Percentiles rank a stretch among this genome's conserved stretches.
Evolutionary conservation across 2,329 filamentous ascomycete genomes (phyloP).

Genomic region (Lachnellula hyalina): DNA sequence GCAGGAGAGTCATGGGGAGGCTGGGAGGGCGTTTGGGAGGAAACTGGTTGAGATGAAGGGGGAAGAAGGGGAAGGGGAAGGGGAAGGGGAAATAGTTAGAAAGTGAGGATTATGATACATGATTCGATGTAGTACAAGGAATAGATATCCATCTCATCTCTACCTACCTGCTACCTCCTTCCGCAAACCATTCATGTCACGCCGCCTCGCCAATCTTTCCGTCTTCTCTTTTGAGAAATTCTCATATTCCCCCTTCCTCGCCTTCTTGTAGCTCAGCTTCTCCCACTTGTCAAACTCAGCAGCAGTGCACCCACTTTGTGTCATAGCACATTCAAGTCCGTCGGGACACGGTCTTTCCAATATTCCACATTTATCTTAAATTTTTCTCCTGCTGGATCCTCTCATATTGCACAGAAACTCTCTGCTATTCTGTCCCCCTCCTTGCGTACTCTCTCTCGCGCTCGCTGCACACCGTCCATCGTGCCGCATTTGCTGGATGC

Average conservation of each 20-base stretch:
- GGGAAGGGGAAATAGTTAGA: background rate
- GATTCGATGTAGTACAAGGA: background rate
- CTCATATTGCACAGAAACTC: constrained; percentile 15
- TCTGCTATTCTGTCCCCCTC: constrained; percentile 6
- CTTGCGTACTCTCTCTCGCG: background rate
- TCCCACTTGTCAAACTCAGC: constrained; percentile 18
- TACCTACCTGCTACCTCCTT: constrained; percentile 1
- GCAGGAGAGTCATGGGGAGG: constrained; percentile 5
- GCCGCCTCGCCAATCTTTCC: constrained; percentile 6
- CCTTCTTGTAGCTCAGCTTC: constrained; percentile 14
- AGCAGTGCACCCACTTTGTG: constrained; percentile 11
- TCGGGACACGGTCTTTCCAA: constrained; percentile 17
- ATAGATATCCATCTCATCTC: background rate
- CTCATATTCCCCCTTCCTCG: constrained; percentile 16
- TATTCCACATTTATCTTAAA: background rate
- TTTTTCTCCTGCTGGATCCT: background rate
- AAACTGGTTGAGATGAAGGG: background rate
- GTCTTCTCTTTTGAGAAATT: constrained; percentile 7
- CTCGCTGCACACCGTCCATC: no score
- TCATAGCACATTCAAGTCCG: constrained; percentile 14
- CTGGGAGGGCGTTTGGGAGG: constrained; percentile 3
- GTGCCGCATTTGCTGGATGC: no score
- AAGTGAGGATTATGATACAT: background rate
- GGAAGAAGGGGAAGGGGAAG: background rate
- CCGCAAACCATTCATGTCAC: constrained; percentile 3